Evolutionary conservation across 768 basidiomycete species (phyloP).

Genomic region (Hygrocybe punicea): DNA sequence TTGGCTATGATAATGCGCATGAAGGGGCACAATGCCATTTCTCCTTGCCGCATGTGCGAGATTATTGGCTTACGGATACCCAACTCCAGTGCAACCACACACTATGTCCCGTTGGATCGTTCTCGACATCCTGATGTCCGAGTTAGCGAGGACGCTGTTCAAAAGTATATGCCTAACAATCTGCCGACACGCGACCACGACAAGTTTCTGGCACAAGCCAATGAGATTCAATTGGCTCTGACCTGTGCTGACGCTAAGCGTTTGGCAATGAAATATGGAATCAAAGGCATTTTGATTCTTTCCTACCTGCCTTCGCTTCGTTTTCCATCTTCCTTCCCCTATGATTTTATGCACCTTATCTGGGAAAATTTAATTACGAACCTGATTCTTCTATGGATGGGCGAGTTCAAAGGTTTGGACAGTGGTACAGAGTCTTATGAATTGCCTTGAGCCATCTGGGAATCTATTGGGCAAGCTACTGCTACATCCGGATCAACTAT

Average conservation of each 20-base stretch:
- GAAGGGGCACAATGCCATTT: slow-evolving; percentile 39
- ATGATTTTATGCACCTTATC: slow-evolving; percentile 54
- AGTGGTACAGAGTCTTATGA: slow-evolving; percentile 27
- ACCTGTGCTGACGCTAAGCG: slow-evolving; percentile 17
- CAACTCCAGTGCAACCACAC: slow-evolving; percentile 38
- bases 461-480: slow-evolving; percentile 34
- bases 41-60: slow-evolving; percentile 27
- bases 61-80: slow-evolving; percentile 32
- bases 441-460: slow-evolving; percentile 16
- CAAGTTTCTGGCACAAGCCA: slow-evolving; percentile 24
- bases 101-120: slow-evolving; percentile 27
- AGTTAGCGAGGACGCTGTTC: neutral
- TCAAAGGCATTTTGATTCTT: slow-evolving; percentile 35
- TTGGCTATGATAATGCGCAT: slow-evolving; percentile 7
- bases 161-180: slow-evolving; percentile 23
- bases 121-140: slow-evolving; percentile 25
- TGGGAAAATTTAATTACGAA: slow-evolving; percentile 47
- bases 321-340: slow-evolving; percentile 41
- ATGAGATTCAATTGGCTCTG: slow-evolving; percentile 22
- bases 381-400: slow-evolving; percentile 41
- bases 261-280: slow-evolving; percentile 30
- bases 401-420: slow-evolving; percentile 40
- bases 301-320: slow-evolving; percentile 28
- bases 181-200: slow-evolving; percentile 36
- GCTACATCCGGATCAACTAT: slow-evolving; percentile 33